phyloP scores from a whole-genome alignment of 805 yeast genomes.

The Ogataea trehaloabstinens region DNA sequence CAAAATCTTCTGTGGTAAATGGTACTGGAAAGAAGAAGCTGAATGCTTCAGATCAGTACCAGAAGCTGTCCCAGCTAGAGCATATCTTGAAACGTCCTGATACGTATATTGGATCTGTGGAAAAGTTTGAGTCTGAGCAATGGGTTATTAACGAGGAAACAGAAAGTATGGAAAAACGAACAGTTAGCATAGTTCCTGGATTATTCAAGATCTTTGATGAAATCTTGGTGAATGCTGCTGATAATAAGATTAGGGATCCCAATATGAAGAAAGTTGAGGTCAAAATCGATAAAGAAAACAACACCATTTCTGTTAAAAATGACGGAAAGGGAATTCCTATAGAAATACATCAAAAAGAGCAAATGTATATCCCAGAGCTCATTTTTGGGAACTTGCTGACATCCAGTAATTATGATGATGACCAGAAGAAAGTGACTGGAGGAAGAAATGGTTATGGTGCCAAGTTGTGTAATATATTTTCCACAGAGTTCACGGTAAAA shows the following conservation, averaged over 20 bases:
- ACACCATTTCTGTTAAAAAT: constrained; percentile 76
- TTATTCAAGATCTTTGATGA: constrained; percentile 95
- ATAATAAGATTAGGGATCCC: constrained; percentile 94
- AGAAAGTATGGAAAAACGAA: constrained; percentile 54
- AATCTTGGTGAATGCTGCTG: constrained; percentile 96
- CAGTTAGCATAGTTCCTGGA: constrained; percentile 89
- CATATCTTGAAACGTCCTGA: constrained; percentile 97
- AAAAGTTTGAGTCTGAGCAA: constrained; percentile 70
- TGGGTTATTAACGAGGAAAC: constrained; percentile 80
- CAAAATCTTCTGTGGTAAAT: constrained; percentile 3
- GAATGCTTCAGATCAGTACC: constrained; percentile 72
- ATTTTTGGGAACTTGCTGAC: constrained; percentile 94
- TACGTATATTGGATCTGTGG: constrained; percentile 95
- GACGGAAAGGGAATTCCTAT: constrained; percentile 96
- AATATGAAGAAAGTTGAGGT: constrained; percentile 84
- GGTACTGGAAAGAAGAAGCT: constrained; percentile 13
- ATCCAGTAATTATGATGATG: constrained; percentile 93
- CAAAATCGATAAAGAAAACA: constrained; percentile 70
- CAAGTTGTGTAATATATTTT: constrained; percentile 92
- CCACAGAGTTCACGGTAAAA: constrained; percentile 80
- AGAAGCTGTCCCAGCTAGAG: constrained; percentile 90
- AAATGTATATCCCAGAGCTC: constrained; percentile 91
- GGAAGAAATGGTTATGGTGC: constrained; percentile 99
- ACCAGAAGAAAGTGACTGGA: constrained; percentile 94
- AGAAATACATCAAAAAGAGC: constrained; percentile 88